Base-by-base conservation (phyloP, 2,329 filamentous ascomycete genomes). In the Helotiales sp. region DNA sequence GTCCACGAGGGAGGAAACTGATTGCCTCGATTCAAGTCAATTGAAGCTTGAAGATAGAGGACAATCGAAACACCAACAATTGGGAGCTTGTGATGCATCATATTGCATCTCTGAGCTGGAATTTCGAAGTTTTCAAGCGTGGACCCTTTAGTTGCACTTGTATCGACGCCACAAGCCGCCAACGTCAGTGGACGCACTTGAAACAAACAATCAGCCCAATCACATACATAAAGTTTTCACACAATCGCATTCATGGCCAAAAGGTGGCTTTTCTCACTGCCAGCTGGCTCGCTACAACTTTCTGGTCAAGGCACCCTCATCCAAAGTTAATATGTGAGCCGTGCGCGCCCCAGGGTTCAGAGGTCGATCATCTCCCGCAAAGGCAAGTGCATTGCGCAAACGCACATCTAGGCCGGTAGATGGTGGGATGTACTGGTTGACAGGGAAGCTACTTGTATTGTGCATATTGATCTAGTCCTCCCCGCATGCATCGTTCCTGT, bases 91-190 rank as follows among this genome's bases (percentile, higher is more conserved):
- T n/a, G n/a, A n/a, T n/a, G n/a, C n/a, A n/a, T n/a, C n/a, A n/a
- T n/a, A n/a, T n/a, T n/a, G n/a, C n/a, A n/a, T n/a, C n/a, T n/a
- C n/a, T n/a, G n/a, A n/a, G n/a, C n/a, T n/a, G n/a, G n/a, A n/a
- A n/a, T n/a, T n/a, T n/a, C n/a, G n/a, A n/a, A n/a, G n/a, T n/a
- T n/a, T n/a, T n/a, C n/a, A n/a, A n/a, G n/a, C n/a, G n/a, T n/a
- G n/a, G n/a, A n/a, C 22, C 22, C 40, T 44, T 44, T 5, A 44
- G 12, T 17, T 27, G 9, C 8, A 5, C 7, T 15, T 12, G 13
- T 44, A 44, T 44, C 40, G 22, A 44, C 40, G 40, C 40, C 40
- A 44, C 40, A 44, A 44, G 40, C 40, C 22, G 40, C 40, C 40
- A n/a, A 17, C 40, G 22, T 44, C 40, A 44, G 40, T 44, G 40